Conservation (phyloP, 2,329 filamentous ascomycete species). For the Cercospora citrullina region DNA sequence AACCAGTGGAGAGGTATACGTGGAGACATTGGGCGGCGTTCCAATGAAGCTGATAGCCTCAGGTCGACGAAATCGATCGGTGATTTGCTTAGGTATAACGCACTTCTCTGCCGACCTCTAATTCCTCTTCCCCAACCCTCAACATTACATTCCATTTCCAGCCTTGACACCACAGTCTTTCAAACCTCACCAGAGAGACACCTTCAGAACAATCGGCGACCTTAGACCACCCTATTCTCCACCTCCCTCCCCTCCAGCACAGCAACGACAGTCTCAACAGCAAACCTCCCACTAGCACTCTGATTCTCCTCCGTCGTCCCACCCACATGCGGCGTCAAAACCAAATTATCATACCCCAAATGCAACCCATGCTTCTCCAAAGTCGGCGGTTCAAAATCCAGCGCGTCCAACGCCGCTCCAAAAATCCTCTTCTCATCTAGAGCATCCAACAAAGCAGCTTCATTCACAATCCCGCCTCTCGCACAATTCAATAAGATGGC, state of each 20-base stretch:
- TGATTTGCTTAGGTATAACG: too few relatives aligned
- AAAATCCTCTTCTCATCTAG: slow-evolving; percentile 33
- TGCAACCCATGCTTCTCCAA: slow-evolving; percentile 31
- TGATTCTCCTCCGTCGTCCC: slow-evolving; percentile 47
- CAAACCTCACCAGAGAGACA: too few relatives aligned
- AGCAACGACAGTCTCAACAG: slow-evolving; percentile 36
- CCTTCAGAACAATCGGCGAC: background rate
- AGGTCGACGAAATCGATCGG: too few relatives aligned
- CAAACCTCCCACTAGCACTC: slow-evolving; percentile 40
- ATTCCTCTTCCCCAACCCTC: too few relatives aligned
- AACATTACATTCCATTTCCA: too few relatives aligned
- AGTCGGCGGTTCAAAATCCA: slow-evolving; percentile 37
- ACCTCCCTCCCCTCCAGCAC: slow-evolving; percentile 23
- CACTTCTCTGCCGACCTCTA: too few relatives aligned
- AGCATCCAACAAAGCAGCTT: slow-evolving; percentile 34
- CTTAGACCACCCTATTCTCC: slow-evolving; percentile 18
- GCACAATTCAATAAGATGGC: slow-evolving; percentile 40
- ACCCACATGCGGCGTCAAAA: slow-evolving; percentile 51
- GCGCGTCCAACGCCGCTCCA: slow-evolving; percentile 39
- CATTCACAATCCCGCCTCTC: slow-evolving; percentile 40
- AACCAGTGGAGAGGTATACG: too few relatives aligned
- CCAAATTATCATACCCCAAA: slow-evolving; percentile 31
- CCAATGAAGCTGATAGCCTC: too few relatives aligned
- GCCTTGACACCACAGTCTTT: too few relatives aligned
- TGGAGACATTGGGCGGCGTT: too few relatives aligned